These are phyloP conservation scores for Collybia mongolica DNA, from an alignment of 768 basidiomycete species.

Conservation along the genomic window DNA sequence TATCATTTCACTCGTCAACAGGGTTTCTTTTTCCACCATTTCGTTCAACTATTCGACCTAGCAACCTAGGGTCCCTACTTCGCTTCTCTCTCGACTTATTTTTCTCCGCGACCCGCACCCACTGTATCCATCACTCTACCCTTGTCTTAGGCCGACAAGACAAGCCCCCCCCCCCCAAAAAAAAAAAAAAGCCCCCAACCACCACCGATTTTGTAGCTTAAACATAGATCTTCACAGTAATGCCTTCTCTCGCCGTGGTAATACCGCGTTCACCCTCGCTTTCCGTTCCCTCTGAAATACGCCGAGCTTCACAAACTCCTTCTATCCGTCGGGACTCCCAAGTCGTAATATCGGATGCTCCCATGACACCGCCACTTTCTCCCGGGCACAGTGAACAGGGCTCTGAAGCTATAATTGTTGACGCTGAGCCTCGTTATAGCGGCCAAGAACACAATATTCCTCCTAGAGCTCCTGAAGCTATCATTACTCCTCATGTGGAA, in stretches of 20 bases:
- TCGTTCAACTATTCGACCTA: background rate
- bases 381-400: constrained; percentile 48
- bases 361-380: constrained; percentile 71
- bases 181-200: background rate
- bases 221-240: constrained; percentile 4
- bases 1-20: no score
- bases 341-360: constrained; percentile 51
- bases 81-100: background rate
- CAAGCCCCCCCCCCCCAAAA: background rate
- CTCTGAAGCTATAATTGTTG: constrained; percentile 34
- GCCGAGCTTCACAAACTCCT: constrained; percentile 20
- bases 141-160: background rate
- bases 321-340: constrained; percentile 30
- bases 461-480: background rate
- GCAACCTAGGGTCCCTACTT: background rate
- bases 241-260: constrained; percentile 22
- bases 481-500: constrained; percentile 13
- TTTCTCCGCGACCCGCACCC: background rate
- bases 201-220: background rate
- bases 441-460: constrained; percentile 19
- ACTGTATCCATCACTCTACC: constrained; percentile 4
- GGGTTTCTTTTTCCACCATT: no score
- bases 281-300: constrained; percentile 23
- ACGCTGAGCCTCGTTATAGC: constrained; percentile 35
- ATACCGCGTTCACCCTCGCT: constrained; percentile 33